phyloP scores from a whole-genome alignment of 345 rosid species.

The Noccaea bulbosa region DNA sequence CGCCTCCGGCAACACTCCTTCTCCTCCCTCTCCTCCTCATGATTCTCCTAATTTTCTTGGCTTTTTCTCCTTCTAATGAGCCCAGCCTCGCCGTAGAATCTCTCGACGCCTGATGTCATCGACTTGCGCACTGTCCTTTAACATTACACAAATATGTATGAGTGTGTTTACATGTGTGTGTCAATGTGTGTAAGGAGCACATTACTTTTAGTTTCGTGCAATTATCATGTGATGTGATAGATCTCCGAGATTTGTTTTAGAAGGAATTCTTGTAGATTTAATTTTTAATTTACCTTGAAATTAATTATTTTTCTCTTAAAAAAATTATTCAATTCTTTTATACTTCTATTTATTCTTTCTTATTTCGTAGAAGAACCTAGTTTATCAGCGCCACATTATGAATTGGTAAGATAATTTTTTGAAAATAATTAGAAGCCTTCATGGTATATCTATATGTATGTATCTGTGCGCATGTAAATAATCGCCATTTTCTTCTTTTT shows the following conservation, averaged over 20 bases:
- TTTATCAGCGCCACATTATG: constrained; percentile 14
- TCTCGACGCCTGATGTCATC: constrained; percentile 28
- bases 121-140: constrained; percentile 16
- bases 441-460: not conserved
- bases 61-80: constrained; percentile 41
- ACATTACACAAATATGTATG: constrained; percentile 7
- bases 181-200: constrained; percentile 3
- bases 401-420: not conserved
- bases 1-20: constrained; percentile 42
- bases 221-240: constrained; percentile 26
- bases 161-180: not conserved
- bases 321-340: not conserved
- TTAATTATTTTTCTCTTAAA: not conserved
- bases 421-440: constrained; percentile 7
- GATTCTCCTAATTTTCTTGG: constrained; percentile 43
- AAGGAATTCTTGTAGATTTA: constrained; percentile 12
- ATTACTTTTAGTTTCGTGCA: constrained; percentile 35
- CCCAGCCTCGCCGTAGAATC: constrained; percentile 40
- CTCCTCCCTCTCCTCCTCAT: constrained; percentile 45
- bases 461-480: not conserved
- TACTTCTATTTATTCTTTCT: not conserved
- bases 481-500: not conserved
- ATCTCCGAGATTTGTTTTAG: constrained; percentile 22
- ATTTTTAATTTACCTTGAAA: constrained; percentile 10
- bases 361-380: constrained; percentile 17